Evolutionary conservation across 352 stramenopile species (phyloP).

Genomic region (Lagenidium sp.): DNA sequence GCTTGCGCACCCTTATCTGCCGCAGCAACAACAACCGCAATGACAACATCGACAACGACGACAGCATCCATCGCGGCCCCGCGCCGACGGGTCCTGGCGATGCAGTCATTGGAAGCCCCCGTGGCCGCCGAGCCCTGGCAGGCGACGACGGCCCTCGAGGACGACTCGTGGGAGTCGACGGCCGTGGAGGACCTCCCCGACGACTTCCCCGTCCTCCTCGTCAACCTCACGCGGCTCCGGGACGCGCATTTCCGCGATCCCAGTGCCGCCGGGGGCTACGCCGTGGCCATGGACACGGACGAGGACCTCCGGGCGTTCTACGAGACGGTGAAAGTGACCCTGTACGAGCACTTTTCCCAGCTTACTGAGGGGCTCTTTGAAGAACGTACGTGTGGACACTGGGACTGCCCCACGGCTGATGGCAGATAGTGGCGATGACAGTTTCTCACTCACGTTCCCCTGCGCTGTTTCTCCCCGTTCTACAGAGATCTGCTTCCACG

Average conservation of each 20-base stretch:
- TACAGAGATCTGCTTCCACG: slow-evolving; percentile 19
- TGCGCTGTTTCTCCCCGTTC: neutral
- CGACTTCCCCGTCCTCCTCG: slow-evolving; percentile 28
- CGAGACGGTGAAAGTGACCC: slow-evolving; percentile 17
- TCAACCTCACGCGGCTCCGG: slow-evolving; percentile 23
- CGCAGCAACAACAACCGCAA: neutral
- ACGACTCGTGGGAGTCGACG: slow-evolving; percentile 13
- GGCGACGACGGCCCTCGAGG: neutral
- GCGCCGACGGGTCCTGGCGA: slow-evolving; percentile 6
- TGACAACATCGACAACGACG: neutral
- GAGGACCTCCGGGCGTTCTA: slow-evolving; percentile 16
- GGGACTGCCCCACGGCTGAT: too few relatives aligned
- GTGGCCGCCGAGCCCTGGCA: neutral
- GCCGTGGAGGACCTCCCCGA: slow-evolving; percentile 17
- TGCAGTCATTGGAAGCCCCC: too few relatives aligned
- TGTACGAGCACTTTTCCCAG: slow-evolving; percentile 22
- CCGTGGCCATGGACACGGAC: slow-evolving; percentile 15
- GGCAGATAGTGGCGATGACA: neutral
- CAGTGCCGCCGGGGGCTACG: neutral
- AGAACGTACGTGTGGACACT: slow-evolving; percentile 17
- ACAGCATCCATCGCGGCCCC: neutral
- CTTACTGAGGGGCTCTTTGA: slow-evolving; percentile 32
- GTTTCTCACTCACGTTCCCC: neutral
- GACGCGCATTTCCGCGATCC: slow-evolving; percentile 20
- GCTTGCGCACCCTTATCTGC: too few relatives aligned